Conservation (phyloP, 306 rosid species). For the Rubus idaeus region DNA sequence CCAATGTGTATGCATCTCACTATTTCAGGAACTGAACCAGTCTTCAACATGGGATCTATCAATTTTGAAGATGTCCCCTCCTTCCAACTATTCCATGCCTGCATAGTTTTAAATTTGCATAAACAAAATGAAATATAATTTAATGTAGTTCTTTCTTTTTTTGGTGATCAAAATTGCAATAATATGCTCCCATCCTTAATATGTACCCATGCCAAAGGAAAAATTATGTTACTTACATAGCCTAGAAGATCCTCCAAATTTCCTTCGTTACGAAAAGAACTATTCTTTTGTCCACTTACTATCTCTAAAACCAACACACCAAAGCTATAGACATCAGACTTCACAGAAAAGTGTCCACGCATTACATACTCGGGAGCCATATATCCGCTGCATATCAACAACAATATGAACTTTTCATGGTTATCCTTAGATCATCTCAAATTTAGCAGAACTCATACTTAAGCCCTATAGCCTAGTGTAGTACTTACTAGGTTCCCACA, state of each 20-base stretch:
- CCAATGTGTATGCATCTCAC: constrained; percentile 11
- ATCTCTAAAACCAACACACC: constrained; percentile 6
- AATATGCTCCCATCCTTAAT: not conserved
- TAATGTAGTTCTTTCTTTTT: not conserved
- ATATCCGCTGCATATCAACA: not conserved
- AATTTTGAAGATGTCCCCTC: not conserved
- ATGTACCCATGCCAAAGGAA: not conserved
- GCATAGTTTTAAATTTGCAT: not conserved
- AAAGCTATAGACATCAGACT: not conserved
- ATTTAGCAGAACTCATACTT: not conserved
- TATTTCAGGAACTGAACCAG: not conserved
- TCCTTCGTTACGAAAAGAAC: not conserved
- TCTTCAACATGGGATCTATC: not conserved
- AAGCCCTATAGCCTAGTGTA: not conserved
- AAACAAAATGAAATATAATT: not conserved
- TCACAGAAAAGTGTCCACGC: not conserved
- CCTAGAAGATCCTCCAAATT: constrained; percentile 1
- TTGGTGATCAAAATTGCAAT: not conserved
- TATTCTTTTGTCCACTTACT: not conserved
- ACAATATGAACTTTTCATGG: not conserved
- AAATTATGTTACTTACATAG: not conserved
- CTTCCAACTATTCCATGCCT: constrained; percentile 3
- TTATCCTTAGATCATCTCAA: not conserved
- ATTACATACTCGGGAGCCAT: not conserved
- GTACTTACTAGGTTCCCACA: constrained; percentile 6